phyloP scores from a whole-genome alignment of 805 yeast genomes.

The Zygotorulaspora florentina region DNA sequence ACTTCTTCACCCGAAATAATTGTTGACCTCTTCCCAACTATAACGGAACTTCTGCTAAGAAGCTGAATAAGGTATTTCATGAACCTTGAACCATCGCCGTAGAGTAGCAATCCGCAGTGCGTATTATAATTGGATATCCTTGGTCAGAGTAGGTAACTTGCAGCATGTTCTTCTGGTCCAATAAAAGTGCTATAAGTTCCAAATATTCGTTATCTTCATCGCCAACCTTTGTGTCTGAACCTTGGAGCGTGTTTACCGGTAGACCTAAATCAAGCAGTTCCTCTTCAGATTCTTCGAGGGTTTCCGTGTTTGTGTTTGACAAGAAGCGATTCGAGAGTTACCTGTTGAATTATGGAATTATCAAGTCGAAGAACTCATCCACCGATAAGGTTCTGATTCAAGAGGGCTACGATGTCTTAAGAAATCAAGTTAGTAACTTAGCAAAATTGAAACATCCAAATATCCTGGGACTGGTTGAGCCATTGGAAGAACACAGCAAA shows the following conservation, averaged over 20 bases:
- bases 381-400: conserved; percentile 44
- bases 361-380: conserved; percentile 39
- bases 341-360: conserved; percentile 47
- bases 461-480: conserved; percentile 77
- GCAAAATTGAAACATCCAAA: conserved; percentile 88
- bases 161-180: conserved; percentile 32
- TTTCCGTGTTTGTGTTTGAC: conserved; percentile 83
- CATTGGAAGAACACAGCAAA: conserved; percentile 78
- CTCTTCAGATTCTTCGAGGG: conserved; percentile 37
- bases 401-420: conserved; percentile 64
- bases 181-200: conserved; percentile 56
- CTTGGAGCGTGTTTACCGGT: conserved; percentile 87
- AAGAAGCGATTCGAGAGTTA: conserved; percentile 65
- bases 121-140: too few species aligned
- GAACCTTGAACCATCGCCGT: too few species aligned
- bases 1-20: too few species aligned
- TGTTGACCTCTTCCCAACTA: too few species aligned
- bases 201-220: conserved; percentile 65
- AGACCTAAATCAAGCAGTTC: conserved; percentile 57
- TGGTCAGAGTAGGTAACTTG: background rate
- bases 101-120: too few species aligned
- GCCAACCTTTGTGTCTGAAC: conserved; percentile 68
- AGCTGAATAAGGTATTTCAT: too few species aligned
- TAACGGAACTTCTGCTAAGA: too few species aligned
- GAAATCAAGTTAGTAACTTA: conserved; percentile 63